phyloP scores from a whole-genome alignment of 148 eudicot genomes.

The Dianthus caryophyllus region DNA sequence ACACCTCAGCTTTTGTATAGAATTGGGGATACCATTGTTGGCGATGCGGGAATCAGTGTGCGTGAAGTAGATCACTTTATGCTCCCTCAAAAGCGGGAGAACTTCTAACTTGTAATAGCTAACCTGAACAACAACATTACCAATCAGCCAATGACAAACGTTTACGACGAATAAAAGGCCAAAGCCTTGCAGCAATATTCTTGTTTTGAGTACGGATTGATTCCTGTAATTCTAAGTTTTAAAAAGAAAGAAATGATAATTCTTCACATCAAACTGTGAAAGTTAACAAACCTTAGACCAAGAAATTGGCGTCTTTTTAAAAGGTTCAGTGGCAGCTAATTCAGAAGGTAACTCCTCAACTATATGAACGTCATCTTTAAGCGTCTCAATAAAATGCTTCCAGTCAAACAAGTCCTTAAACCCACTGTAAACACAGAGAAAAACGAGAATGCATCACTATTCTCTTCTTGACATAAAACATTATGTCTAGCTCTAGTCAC shows the following conservation, averaged over 20 bases:
- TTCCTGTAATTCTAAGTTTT: too few relatives aligned
- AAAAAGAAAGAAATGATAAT: too few relatives aligned
- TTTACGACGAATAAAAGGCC: not conserved
- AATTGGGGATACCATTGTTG: slow-evolving; percentile 65
- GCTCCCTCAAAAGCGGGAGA: slow-evolving; percentile 84
- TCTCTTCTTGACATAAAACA: not conserved
- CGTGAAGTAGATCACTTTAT: slow-evolving; percentile 86
- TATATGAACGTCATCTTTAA: slow-evolving; percentile 74
- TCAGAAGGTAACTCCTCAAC: slow-evolving; percentile 68
- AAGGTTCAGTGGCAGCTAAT: slow-evolving; percentile 62
- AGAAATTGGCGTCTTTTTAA: slow-evolving; percentile 77
- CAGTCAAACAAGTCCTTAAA: slow-evolving; percentile 95
- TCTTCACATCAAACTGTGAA: too few relatives aligned
- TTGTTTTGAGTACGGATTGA: too few relatives aligned
- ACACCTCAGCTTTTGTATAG: slow-evolving; percentile 88
- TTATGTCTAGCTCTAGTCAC: not conserved
- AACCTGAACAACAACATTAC: slow-evolving; percentile 44
- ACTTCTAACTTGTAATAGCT: slow-evolving; percentile 77
- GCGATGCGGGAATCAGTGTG: slow-evolving; percentile 93
- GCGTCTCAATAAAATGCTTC: slow-evolving; percentile 77
- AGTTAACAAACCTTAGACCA: slow-evolving; percentile 79
- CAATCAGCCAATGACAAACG: slow-evolving; percentile 5
- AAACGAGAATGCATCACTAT: slow-evolving; percentile 1
- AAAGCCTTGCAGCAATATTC: too few relatives aligned
- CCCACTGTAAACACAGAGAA: slow-evolving; percentile 56